phyloP scores from a whole-genome alignment of 1,139 yeast genomes.

The Hansenula lynferdii region DNA sequence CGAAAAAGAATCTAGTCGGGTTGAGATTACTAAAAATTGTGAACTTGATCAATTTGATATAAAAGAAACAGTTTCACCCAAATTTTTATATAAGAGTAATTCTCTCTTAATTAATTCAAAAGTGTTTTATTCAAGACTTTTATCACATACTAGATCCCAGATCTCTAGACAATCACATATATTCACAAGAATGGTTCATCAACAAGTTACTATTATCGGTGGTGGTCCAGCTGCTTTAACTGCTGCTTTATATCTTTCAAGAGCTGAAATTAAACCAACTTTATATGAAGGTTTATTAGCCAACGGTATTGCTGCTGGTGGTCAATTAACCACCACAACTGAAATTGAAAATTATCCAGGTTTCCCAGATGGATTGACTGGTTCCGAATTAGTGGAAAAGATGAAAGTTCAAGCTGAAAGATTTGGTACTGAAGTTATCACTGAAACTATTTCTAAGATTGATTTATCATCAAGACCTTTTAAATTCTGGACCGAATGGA shows the following conservation, averaged over 20 bases:
- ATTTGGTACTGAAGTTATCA: constrained; percentile 90
- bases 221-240: constrained; percentile 99
- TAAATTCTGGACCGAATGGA: constrained; percentile 95
- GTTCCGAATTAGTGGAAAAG: constrained; percentile 83
- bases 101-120: no score
- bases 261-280: constrained; percentile 95
- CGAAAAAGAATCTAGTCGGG: neutral
- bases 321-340: constrained; percentile 96
- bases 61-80: neutral
- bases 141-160: neutral
- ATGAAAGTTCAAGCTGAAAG: constrained; percentile 85
- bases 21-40: neutral
- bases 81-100: no score
- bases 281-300: constrained; percentile 96
- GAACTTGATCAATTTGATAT: neutral
- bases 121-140: neutral
- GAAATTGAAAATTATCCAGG: constrained; percentile 98
- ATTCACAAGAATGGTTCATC: constrained; percentile 62
- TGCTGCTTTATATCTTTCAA: constrained; percentile 92
- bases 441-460: constrained; percentile 90
- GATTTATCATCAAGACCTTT: constrained; percentile 85
- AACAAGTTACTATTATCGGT: constrained; percentile 88
- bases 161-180: neutral
- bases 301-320: constrained; percentile 98
- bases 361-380: constrained; percentile 91